phyloP scores from a whole-genome alignment of 495 filamentous ascomycete genomes.

The Penicillium fimorum region DNA sequence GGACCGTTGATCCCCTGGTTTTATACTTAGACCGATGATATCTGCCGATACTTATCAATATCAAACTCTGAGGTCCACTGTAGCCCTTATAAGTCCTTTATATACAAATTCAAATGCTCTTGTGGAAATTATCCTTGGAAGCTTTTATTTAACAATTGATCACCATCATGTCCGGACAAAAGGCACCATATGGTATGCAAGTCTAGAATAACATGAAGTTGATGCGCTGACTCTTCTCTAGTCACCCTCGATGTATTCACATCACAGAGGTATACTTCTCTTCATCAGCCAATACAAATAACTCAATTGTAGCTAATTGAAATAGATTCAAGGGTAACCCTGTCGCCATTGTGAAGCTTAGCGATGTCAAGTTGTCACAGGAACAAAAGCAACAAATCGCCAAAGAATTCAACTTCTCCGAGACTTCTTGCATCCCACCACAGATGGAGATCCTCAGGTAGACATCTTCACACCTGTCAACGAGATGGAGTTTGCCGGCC shows the following conservation, averaged over 20 bases:
- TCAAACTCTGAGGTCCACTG: too few relatives aligned
- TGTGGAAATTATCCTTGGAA: too few relatives aligned
- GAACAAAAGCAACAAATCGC: slow-evolving; percentile 61
- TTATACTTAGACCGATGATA: background rate
- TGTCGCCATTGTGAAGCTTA: slow-evolving; percentile 60
- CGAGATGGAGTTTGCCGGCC: too few relatives aligned
- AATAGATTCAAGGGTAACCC: slow-evolving; percentile 61
- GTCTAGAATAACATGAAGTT: background rate
- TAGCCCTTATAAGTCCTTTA: too few relatives aligned
- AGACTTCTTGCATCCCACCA: slow-evolving; percentile 21
- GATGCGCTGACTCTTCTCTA: background rate
- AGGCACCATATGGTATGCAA: background rate
- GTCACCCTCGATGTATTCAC: slow-evolving; percentile 71
- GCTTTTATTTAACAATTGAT: too few relatives aligned
- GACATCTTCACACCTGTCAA: too few relatives aligned
- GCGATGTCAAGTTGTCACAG: slow-evolving; percentile 41
- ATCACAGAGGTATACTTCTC: slow-evolving; percentile 6
- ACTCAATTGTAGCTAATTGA: slow-evolving; percentile 1
- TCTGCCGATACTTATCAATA: too few relatives aligned
- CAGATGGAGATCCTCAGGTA: too few relatives aligned
- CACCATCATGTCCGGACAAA: background rate
- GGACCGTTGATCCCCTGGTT: background rate
- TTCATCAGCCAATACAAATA: background rate
- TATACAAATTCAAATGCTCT: too few relatives aligned
- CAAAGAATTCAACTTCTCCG: slow-evolving; percentile 71